Evolutionary conservation across 192 early-diverging fungal genomes (phyloP), one percentile per base, ranked within the genome.

Genomic region (Entomortierella lignicola): DNA sequence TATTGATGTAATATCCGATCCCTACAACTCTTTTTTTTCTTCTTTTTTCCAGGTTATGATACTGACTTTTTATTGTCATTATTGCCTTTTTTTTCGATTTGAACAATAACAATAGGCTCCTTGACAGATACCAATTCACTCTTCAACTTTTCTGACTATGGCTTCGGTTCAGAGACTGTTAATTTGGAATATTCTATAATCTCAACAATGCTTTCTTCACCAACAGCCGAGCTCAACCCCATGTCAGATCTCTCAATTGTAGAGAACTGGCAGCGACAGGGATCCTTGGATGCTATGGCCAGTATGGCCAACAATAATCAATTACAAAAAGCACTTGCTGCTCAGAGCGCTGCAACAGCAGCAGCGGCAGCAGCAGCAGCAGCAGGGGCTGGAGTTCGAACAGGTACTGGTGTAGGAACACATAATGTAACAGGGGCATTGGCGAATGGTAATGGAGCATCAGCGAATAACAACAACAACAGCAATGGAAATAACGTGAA

Each of bases 151-250:
- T 60, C 66, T n/a, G 54, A 88, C 66, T 86, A 85, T 68, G 85
- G 88, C 12, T 98, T 98, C 86, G 94, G 94, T 29, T 98, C 97
- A 5, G 94, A 94, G 56, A 84, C 93, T 31, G 88, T 92, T 65
- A 97, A 94, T 69, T 86, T 95, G 34, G 97, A 98, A 82, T 95
- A 96, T 71, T 90, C 92, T 2, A 92, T 97, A 41, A 81, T 98
- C 25, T 94, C 93, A 4, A 94, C 89, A 66, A 98, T 98, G 95
- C 85, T 98, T n/a, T 82, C 88, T 32, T 86, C 89, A 48, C 84
- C 88, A n/a, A 72, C 86, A 55, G 69, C 84, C n/a, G 72, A 77
- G 23, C 74, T 71, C 65, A 72, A 66, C 55, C 61, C 43, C 13
- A 75, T 64, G 70, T 52, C 70, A 25, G 80, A 82, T 37, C 53